A percentile compares a stretch with the other conserved stretches of the same genome.
These are phyloP conservation scores for Pythium dissotocum DNA, from an alignment of 352 stramenopile species.

Conservation along the genomic window DNA sequence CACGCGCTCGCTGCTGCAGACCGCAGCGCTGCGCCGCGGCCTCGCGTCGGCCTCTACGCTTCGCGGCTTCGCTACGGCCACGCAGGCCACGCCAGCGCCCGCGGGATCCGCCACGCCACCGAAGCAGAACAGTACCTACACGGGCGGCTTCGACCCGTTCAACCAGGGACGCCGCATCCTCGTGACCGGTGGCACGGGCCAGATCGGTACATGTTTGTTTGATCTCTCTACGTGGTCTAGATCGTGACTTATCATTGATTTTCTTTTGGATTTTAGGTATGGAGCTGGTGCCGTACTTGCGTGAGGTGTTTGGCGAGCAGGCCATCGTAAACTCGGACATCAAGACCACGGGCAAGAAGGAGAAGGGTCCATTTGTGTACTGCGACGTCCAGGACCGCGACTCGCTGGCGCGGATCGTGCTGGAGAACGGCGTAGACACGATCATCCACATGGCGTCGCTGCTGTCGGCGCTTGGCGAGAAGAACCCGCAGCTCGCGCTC, in stretches of 20 bases:
- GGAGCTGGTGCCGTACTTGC: conserved; percentile 83
- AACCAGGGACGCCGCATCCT: conserved; percentile 65
- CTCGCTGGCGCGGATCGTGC: conserved; percentile 76
- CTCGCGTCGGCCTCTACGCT: neutral
- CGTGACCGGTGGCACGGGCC: conserved; percentile 76
- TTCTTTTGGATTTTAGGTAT: conserved; percentile 39
- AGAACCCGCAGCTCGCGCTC: conserved; percentile 88
- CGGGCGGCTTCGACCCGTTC: conserved; percentile 52
- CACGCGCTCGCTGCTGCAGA: conserved; percentile 9
- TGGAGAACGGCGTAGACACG: conserved; percentile 87
- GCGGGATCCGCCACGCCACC: neutral
- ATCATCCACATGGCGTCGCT: conserved; percentile 92
- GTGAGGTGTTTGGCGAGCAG: conserved; percentile 55
- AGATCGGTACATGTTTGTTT: conserved; percentile 50
- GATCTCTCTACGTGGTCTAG: conserved; percentile 1
- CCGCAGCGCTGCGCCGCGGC: conserved; percentile 10
- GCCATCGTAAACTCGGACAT: conserved; percentile 86
- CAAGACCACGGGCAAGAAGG: conserved; percentile 52
- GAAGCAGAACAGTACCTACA: conserved; percentile 43
- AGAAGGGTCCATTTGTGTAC: conserved; percentile 69
- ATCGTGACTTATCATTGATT: neutral
- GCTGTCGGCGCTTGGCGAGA: conserved; percentile 88
- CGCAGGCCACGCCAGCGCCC: conserved; percentile 2
- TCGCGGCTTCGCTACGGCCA: conserved; percentile 13
- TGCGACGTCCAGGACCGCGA: conserved; percentile 81